Evolutionary conservation across 2,329 filamentous ascomycete genomes (phyloP), one percentile per base, ranked within the genome.

Genomic region (Furcasterigmium sp.): DNA sequence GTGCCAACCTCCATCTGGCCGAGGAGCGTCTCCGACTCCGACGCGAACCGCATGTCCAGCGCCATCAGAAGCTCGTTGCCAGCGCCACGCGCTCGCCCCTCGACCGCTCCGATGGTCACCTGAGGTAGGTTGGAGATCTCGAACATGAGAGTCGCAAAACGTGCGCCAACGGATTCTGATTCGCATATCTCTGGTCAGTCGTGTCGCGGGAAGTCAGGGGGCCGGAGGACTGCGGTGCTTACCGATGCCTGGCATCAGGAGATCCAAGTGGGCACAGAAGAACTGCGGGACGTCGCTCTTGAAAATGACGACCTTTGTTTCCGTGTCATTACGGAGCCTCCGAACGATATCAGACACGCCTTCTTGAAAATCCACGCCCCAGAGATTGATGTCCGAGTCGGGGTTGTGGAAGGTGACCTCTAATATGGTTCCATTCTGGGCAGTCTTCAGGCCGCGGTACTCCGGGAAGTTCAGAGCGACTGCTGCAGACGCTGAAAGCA

Each of bases 261-360:
- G 29, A 26, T 40, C 38, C 11, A 32, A 13, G 18, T 40, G 38
- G 26, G 38, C 38, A 19, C 38, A 40, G 26, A 40, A 40, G 25
- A 40, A 40, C 20, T 29, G 26, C 6, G 38, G 38, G 18, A 29
- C 25, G 25, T 32, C 38, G 26, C 38, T 40, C 15, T 40, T 32
- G 26, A 40, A 40, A 26, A 40, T 21, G 17, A 40, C 38, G 15
- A 40, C 38, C 26, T 40, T 40, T 15, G 38, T 40, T 20, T 40
- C 28, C 10, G 18, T 40, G 17, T 40, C 38, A 13, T 20, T 19
- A 9, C 19, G 23, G 9, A 40, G 38, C 38, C 11, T 40, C 9
- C 19, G n/a, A 5, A 40, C 26, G 4, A 40, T 10, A 14, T 40
- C 38, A 8, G 38, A 30, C 13, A 40, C 9, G 15, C 26, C 25